A percentile compares a stretch with the other conserved stretches of the same genome.
Evolutionary conservation across 2,329 filamentous ascomycete species (phyloP).

Genomic region (Tolypocladium endophyticum): DNA sequence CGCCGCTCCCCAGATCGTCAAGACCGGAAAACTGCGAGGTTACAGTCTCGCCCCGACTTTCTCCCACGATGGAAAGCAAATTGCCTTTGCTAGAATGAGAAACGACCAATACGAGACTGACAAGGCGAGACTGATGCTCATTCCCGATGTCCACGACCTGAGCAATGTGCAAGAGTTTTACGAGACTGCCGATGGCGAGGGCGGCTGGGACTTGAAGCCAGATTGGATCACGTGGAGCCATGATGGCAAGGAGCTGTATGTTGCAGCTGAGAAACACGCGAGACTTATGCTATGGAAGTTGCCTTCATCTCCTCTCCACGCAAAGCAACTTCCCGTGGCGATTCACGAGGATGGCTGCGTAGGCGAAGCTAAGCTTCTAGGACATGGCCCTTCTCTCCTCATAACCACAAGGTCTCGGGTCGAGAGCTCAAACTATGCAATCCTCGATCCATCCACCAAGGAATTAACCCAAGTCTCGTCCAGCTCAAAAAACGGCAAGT

Average conservation of each 20-base stretch:
- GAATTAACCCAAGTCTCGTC: slow-evolving; percentile 44
- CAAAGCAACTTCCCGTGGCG: slow-evolving; percentile 34
- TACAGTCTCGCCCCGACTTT: slow-evolving; percentile 61
- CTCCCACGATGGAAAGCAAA: slow-evolving; percentile 57
- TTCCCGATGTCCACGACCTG: slow-evolving; percentile 49
- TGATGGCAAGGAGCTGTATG: slow-evolving; percentile 53
- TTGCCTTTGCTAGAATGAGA: slow-evolving; percentile 74
- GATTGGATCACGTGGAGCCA: slow-evolving; percentile 46
- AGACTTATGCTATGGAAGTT: slow-evolving; percentile 51
- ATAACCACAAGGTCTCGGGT: slow-evolving; percentile 58
- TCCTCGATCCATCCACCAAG: slow-evolving; percentile 38
- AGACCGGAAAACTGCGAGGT: slow-evolving; percentile 49
- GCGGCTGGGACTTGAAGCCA: slow-evolving; percentile 49
- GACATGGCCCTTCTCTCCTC: slow-evolving; percentile 41
- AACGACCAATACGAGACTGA: slow-evolving; percentile 72
- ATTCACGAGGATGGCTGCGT: slow-evolving; percentile 46
- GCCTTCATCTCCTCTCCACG: slow-evolving; percentile 41
- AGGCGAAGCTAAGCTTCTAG: slow-evolving; percentile 39
- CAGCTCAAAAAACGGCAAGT: slow-evolving; percentile 51
- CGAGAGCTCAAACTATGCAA: slow-evolving; percentile 60
- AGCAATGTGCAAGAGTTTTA: slow-evolving; percentile 52
- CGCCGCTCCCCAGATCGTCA: slow-evolving; percentile 35
- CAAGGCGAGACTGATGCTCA: slow-evolving; percentile 51
- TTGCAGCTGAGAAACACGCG: slow-evolving; percentile 64
- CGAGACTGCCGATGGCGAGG: slow-evolving; percentile 49